phyloP scores from a whole-genome alignment of 2,329 filamentous ascomycete species.

The Phyllosticta citriasiana region DNA sequence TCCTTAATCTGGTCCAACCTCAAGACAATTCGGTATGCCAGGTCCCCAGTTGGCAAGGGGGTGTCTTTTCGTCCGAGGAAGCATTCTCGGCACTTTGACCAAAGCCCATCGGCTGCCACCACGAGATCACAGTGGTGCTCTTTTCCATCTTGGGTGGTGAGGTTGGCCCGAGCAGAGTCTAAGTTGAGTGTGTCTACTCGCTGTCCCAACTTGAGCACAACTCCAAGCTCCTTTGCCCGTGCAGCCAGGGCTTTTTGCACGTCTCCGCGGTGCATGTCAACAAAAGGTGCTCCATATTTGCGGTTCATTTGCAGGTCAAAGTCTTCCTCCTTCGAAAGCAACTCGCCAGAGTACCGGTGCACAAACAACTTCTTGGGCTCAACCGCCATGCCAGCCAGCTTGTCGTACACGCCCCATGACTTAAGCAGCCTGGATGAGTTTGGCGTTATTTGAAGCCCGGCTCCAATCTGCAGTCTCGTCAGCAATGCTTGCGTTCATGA shows the following conservation, averaged over 20 bases:
- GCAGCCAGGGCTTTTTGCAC: constrained; percentile 45
- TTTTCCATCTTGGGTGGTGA: constrained; percentile 33
- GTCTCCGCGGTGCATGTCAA: constrained; percentile 53
- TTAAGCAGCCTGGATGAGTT: constrained; percentile 40
- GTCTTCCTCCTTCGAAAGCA: constrained; percentile 41
- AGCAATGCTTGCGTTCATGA: neutral
- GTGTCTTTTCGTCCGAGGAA: constrained; percentile 38
- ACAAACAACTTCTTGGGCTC: constrained; percentile 43
- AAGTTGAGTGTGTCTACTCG: constrained; percentile 41
- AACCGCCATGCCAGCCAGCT: constrained; percentile 26
- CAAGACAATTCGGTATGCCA: constrained; percentile 55
- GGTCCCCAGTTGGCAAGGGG: constrained; percentile 51
- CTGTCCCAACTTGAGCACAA: constrained; percentile 40
- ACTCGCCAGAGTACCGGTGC: constrained; percentile 39
- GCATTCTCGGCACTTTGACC: constrained; percentile 46
- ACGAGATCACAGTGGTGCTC: constrained; percentile 44
- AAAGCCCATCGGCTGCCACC: constrained; percentile 54
- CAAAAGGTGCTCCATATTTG: constrained; percentile 49
- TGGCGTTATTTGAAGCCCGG: constrained; percentile 27
- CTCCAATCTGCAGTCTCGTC: constrained; percentile 19
- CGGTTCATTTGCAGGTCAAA: constrained; percentile 44
- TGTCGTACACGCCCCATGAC: constrained; percentile 40
- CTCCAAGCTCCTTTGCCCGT: constrained; percentile 44
- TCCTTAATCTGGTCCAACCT: constrained; percentile 43
- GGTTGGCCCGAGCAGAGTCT: constrained; percentile 26